Base-by-base conservation (phyloP, 2,329 filamentous ascomycete species). In the Fusarium vanettenii region DNA sequence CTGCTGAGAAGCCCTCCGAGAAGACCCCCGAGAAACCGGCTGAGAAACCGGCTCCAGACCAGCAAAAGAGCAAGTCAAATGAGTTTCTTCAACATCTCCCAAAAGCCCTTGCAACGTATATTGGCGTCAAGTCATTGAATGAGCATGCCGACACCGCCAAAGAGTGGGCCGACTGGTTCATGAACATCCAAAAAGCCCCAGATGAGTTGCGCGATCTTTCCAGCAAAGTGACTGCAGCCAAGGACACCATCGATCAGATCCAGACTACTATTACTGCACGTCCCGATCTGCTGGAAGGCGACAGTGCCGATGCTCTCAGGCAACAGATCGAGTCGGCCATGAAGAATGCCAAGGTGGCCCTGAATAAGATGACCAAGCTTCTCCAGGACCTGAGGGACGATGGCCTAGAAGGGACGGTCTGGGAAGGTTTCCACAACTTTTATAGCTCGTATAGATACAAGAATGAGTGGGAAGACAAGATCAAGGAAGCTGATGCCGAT, bases 401-500 rank as follows among this genome's bases (percentile, higher is more conserved):
- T 18, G 76, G 77, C 0, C 62, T 73, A 0, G 72, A 77, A 1
- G 79, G 78, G 1, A 74, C 73, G 0, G 71, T 74, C 6, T 69
- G 77, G 37, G 72, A 72, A 0, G 70, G 79, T 0, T 56, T 82
- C 3, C 73, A 79, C 25, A 76, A 80, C n/a, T 81, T 81, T 50
- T 82, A 82, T 71, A 78, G 78, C 27, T 82, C 81, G 50, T 82
- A 81, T 52, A 77, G 71, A 31, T 82, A 82, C 10, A 81, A 81
- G 64, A 72, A 79, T 22, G 78, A 80, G 64, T 82, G 79, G 67
- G 78, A 81, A 31, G 77, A 75, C n/a, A 81, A 81, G 71, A 76
- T 82, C 1, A 79, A 80, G 50, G 43, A 74, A 16, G 79, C 80
- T 4, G 80, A 82, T 60, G 73, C 60, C 0, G 77, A 80, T 1